Evolutionary conservation across 441 rosid genomes (phyloP).

Genomic region (Mallotus repandus): DNA sequence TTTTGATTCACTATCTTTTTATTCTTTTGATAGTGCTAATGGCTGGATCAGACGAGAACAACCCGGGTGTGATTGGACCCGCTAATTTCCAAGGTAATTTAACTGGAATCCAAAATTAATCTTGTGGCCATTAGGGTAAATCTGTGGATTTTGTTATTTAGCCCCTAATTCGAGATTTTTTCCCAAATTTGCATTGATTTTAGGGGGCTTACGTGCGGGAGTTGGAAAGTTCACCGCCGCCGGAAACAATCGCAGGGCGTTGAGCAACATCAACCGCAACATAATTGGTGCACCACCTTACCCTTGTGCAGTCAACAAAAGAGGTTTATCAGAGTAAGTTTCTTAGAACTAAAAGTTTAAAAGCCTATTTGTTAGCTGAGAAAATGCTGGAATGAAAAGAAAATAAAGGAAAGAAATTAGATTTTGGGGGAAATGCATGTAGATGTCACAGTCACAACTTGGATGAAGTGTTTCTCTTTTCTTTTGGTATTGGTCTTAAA

Average conservation of each 20-base stretch:
- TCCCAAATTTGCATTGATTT: not conserved
- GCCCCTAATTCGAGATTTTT: constrained; percentile 12
- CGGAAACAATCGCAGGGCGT: constrained; percentile 61
- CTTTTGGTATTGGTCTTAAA: no score
- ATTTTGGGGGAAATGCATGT: not conserved
- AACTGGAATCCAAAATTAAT: not conserved
- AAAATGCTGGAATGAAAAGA: not conserved
- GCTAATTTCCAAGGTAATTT: constrained; percentile 45
- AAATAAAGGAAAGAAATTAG: no score
- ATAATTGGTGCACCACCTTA: constrained; percentile 50
- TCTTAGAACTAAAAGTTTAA: constrained; percentile 9
- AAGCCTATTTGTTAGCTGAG: not conserved
- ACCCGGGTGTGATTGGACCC: constrained; percentile 55
- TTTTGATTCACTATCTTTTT: constrained; percentile 20
- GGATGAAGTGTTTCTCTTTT: no score
- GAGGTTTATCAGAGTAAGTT: constrained; percentile 61
- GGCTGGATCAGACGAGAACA: constrained; percentile 77
- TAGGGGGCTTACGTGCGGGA: constrained; percentile 49
- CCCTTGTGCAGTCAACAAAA: constrained; percentile 68
- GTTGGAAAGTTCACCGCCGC: constrained; percentile 55
- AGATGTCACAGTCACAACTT: not conserved
- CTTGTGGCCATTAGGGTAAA: no score
- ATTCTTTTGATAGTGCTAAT: constrained; percentile 37
- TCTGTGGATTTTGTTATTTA: constrained; percentile 8
- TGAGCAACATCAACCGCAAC: constrained; percentile 67